phyloP scores from a whole-genome alignment of 805 yeast species.

The Lachancea quebecensis region DNA sequence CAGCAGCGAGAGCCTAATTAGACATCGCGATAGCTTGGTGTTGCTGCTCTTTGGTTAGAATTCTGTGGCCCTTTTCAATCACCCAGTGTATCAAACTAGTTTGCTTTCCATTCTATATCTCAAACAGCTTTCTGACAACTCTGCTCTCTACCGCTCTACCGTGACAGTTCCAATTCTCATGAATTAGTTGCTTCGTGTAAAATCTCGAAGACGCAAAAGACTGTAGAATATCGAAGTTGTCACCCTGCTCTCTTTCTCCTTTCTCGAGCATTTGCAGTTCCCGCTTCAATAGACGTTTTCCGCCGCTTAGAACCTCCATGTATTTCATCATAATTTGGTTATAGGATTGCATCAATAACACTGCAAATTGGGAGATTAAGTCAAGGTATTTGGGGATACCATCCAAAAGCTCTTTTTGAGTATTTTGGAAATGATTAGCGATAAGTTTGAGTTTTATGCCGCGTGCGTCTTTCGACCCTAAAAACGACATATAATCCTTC shows the following conservation, averaged over 20 bases:
- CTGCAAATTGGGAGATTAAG: slow-evolving; percentile 9
- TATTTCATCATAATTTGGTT: slow-evolving; percentile 21
- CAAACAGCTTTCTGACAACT: slow-evolving; percentile 24
- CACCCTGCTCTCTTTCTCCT: slow-evolving; percentile 20
- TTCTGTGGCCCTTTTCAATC: neutral
- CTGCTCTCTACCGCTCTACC: slow-evolving; percentile 20
- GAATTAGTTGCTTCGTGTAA: slow-evolving; percentile 25
- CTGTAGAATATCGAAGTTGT: slow-evolving; percentile 35
- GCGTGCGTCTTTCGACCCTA: slow-evolving; percentile 20
- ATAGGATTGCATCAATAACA: slow-evolving; percentile 20
- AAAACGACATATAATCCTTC: slow-evolving; percentile 30
- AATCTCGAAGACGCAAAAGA: slow-evolving; percentile 27
- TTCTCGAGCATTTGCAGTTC: slow-evolving; percentile 18
- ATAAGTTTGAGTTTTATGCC: slow-evolving; percentile 25
- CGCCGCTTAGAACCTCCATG: slow-evolving; percentile 31
- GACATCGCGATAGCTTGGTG: too few species aligned
- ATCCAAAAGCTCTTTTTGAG: slow-evolving; percentile 24
- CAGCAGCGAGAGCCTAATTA: too few species aligned
- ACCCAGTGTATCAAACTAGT: too few species aligned
- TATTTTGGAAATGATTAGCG: slow-evolving; percentile 23
- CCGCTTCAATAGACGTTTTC: slow-evolving; percentile 19
- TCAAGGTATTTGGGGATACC: slow-evolving; percentile 29
- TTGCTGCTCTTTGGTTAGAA: too few species aligned
- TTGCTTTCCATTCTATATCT: slow-evolving; percentile 11
- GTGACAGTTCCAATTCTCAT: slow-evolving; percentile 22